These are phyloP conservation scores for Gracilaria gracilis DNA, from an alignment of 23 red algal species.

Conservation along the genomic window DNA sequence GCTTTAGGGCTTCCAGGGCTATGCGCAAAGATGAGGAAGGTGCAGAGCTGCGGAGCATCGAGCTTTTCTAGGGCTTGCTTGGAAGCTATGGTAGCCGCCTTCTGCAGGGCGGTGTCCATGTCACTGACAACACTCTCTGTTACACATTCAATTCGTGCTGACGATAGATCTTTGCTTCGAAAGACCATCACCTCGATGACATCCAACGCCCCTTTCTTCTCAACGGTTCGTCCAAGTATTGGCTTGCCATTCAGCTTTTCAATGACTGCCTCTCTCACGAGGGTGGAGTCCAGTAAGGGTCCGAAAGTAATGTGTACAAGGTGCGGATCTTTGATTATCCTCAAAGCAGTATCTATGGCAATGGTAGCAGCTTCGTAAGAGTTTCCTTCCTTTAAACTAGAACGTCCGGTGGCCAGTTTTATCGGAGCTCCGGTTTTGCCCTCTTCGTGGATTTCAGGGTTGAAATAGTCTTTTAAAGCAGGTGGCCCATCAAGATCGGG, in stretches of 20 bases:
- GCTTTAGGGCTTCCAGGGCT: conserved; percentile 1
- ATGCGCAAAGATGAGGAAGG: conserved; percentile 59
- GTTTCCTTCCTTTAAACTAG: conserved; percentile 18
- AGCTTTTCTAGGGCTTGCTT: neutral
- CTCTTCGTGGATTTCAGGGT: neutral
- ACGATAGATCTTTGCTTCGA: neutral
- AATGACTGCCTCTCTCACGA: neutral
- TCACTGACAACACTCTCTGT: neutral
- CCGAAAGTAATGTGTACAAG: conserved; percentile 47
- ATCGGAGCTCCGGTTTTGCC: conserved; percentile 25
- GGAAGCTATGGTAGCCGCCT: neutral
- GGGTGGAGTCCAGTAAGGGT: conserved; percentile 8
- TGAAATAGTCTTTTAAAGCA: neutral
- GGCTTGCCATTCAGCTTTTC: neutral
- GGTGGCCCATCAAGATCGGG: neutral
- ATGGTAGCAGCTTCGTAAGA: conserved; percentile 11
- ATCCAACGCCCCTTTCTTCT: conserved; percentile 64
- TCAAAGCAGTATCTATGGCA: neutral
- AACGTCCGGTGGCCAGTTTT: conserved; percentile 21
- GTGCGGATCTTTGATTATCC: neutral
- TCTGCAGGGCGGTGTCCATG: neutral
- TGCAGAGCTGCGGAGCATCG: neutral
- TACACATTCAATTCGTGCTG: neutral
- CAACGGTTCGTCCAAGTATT: conserved; percentile 39
- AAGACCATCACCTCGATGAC: conserved; percentile 51